Evolutionary conservation across 176 grass and related monocot genomes (phyloP).

Genomic region (Typha latifolia): DNA sequence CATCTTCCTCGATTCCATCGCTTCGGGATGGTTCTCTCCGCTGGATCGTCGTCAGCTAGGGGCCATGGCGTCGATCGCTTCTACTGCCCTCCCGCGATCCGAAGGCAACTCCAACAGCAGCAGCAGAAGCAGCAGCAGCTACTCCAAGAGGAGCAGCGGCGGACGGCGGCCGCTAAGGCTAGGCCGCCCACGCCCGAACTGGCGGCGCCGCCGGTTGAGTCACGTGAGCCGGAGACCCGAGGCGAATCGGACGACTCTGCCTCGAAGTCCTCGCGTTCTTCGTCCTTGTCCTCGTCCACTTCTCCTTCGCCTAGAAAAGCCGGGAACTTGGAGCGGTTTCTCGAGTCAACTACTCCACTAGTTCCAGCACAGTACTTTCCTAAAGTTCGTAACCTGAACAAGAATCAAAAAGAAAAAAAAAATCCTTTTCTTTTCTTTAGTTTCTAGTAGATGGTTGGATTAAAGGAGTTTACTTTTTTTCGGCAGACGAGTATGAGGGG

Average conservation of each 20-base stretch:
- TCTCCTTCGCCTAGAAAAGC: neutral
- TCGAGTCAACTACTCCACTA: constrained; percentile 43
- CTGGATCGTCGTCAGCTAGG: constrained; percentile 28
- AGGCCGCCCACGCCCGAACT: neutral
- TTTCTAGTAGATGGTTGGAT: neutral
- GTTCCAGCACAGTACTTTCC: constrained; percentile 38
- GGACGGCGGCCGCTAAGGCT: constrained; percentile 1
- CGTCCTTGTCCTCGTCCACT: constrained; percentile 6
- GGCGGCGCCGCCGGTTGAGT: constrained; percentile 17
- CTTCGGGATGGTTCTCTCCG: constrained; percentile 28
- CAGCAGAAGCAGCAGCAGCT: constrained; percentile 17
- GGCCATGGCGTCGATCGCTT: constrained; percentile 37
- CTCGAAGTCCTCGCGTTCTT: constrained; percentile 5
- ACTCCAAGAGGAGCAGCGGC: constrained; percentile 4
- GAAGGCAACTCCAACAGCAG: constrained; percentile 26
- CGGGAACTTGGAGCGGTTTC: constrained; percentile 57
- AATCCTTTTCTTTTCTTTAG: neutral
- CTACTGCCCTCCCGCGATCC: constrained; percentile 54
- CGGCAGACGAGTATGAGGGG: constrained; percentile 22
- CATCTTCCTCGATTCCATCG: neutral
- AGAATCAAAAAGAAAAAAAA: neutral
- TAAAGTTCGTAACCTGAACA: constrained; percentile 22
- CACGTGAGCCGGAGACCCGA: neutral
- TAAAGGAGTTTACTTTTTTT: constrained; percentile 5
- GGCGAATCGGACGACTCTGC: constrained; percentile 4